Evolutionary conservation across 331 rosid genomes (phyloP).

Genomic region (Spiraea crenata): DNA sequence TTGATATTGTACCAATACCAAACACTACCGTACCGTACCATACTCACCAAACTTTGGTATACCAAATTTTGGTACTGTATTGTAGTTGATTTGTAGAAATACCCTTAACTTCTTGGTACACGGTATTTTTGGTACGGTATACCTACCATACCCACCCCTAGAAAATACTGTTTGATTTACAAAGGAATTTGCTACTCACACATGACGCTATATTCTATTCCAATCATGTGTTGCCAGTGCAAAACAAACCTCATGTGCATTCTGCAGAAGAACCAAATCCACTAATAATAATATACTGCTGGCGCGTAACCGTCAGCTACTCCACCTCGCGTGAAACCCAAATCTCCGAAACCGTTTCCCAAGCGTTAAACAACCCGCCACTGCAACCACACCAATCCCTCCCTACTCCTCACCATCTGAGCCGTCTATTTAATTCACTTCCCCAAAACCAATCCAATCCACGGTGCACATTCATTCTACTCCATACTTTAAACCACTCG

Average conservation of each 20-base stretch:
- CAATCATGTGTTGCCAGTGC: conserved; percentile 29
- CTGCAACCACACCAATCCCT: background rate
- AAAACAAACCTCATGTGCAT: conserved; percentile 20
- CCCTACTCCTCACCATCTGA: background rate
- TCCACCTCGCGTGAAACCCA: background rate
- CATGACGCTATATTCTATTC: conserved; percentile 9
- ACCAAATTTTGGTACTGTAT: too few species aligned
- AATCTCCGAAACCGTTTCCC: background rate
- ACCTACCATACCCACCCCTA: too few species aligned
- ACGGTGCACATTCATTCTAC: background rate
- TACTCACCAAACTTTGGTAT: too few species aligned
- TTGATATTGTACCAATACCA: too few species aligned
- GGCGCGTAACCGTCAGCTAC: conserved; percentile 30
- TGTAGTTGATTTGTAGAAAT: too few species aligned
- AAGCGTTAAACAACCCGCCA: background rate
- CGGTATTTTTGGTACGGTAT: too few species aligned
- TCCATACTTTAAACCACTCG: too few species aligned
- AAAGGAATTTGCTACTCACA: conserved; percentile 7
- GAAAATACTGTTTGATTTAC: background rate
- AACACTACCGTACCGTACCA: too few species aligned
- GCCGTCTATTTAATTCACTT: background rate
- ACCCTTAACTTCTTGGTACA: background rate
- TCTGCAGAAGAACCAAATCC: background rate
- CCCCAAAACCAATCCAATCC: rapidly evolving
- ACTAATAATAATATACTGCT: conserved; percentile 4